Percentiles rank a stretch among this genome's conserved stretches.
These are phyloP conservation scores for Sugiyamaella smithiae DNA, from an alignment of 805 yeast species.

Conservation along the genomic window DNA sequence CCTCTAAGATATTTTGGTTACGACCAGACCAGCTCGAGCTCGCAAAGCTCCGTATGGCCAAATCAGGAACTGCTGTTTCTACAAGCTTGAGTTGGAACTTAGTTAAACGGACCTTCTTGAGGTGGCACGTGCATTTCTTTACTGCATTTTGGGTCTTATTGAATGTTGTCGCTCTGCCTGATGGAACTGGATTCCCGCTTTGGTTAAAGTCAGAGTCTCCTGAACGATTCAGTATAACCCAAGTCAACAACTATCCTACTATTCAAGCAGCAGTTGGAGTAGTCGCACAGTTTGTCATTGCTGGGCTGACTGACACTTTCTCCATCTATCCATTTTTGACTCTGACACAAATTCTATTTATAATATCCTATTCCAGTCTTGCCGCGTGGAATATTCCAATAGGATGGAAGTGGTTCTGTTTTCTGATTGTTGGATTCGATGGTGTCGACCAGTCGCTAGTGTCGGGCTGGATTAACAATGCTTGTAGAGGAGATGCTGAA, in stretches of 20 bases:
- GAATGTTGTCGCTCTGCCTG: slow-evolving; percentile 42
- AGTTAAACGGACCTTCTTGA: slow-evolving; percentile 26
- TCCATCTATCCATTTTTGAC: slow-evolving; percentile 40
- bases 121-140: slow-evolving; percentile 36
- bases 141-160: slow-evolving; percentile 38
- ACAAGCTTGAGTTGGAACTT: slow-evolving; percentile 24
- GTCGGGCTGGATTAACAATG: slow-evolving; percentile 43
- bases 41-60: slow-evolving; percentile 31
- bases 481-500: slow-evolving; percentile 34
- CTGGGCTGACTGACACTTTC: slow-evolving; percentile 39
- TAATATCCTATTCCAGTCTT: slow-evolving; percentile 38
- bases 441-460: slow-evolving; percentile 40
- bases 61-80: slow-evolving; percentile 29
- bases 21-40: slow-evolving; percentile 33
- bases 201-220: slow-evolving; percentile 36
- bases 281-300: slow-evolving; percentile 40
- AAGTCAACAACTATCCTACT: slow-evolving; percentile 43
- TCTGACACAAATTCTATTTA: slow-evolving; percentile 34
- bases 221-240: slow-evolving; percentile 33
- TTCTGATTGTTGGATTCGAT: slow-evolving; percentile 38
- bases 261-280: slow-evolving; percentile 42
- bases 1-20: slow-evolving; percentile 33
- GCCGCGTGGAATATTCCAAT: slow-evolving; percentile 43
- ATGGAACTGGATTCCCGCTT: slow-evolving; percentile 41
- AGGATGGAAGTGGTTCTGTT: slow-evolving; percentile 42